phyloP scores from a whole-genome alignment of 2,329 filamentous ascomycete genomes.

The Pseudogymnoascus sp. region DNA sequence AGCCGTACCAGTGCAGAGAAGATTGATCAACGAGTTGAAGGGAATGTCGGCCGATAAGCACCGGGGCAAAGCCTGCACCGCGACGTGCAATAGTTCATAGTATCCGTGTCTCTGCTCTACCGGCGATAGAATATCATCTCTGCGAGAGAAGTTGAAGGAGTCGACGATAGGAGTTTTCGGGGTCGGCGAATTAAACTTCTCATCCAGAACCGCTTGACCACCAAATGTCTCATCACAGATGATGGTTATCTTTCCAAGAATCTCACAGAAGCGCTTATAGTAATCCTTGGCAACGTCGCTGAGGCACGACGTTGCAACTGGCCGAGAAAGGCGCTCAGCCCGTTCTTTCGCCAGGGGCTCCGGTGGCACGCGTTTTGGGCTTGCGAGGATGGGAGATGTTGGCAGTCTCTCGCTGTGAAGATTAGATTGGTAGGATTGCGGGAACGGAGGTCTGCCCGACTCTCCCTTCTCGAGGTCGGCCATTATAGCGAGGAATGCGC shows the following conservation, averaged over 20 bases:
- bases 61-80: slow-evolving; percentile 89
- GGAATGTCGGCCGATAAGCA: slow-evolving; percentile 86
- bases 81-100: slow-evolving; percentile 91
- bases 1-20: slow-evolving; percentile 92
- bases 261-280: slow-evolving; percentile 87
- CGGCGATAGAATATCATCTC: slow-evolving; percentile 65
- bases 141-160: slow-evolving; percentile 81
- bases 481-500: slow-evolving; percentile 89
- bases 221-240: slow-evolving; percentile 97
- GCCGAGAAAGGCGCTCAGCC: slow-evolving; percentile 61
- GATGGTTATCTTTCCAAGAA: slow-evolving; percentile 90
- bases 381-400: slow-evolving; percentile 44
- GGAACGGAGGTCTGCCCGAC: slow-evolving; percentile 72
- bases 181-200: slow-evolving; percentile 80
- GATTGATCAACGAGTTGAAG: slow-evolving; percentile 87
- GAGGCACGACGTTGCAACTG: slow-evolving; percentile 55
- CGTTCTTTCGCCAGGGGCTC: slow-evolving; percentile 29
- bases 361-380: slow-evolving; percentile 20
- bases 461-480: slow-evolving; percentile 83
- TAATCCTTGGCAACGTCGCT: slow-evolving; percentile 74
- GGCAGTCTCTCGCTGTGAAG: slow-evolving; percentile 38
- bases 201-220: slow-evolving; percentile 87
- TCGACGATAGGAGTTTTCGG: slow-evolving; percentile 94
- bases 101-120: slow-evolving; percentile 87
- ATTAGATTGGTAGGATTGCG: slow-evolving; percentile 51